Percentiles rank a stretch among this genome's conserved stretches.
These are phyloP conservation scores for Colletotrichum chrysophilum DNA, from an alignment of 2,329 filamentous ascomycete species.

Conservation along the genomic window DNA sequence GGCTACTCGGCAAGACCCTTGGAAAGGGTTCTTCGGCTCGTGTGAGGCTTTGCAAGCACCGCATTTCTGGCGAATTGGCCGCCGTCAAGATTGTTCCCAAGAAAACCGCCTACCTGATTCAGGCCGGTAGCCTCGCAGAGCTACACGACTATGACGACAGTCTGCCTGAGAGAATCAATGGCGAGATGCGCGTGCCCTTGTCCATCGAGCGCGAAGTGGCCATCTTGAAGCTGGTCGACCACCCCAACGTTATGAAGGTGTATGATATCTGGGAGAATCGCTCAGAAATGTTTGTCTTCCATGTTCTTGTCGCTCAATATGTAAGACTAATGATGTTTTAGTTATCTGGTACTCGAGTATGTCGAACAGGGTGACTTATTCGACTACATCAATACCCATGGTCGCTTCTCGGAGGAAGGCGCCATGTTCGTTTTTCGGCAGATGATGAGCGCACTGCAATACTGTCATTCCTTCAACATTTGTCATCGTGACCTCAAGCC, in stretches of 20 bases:
- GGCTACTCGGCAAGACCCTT: conserved; percentile 88
- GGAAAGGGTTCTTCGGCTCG: conserved; percentile 90
- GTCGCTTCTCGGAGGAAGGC: conserved; percentile 79
- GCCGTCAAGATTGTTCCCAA: conserved; percentile 97
- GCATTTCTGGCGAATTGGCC: conserved; percentile 77
- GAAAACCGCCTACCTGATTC: conserved; percentile 76
- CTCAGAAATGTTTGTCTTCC: conserved; percentile 80
- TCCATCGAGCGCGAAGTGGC: conserved; percentile 94
- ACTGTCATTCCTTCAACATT: conserved; percentile 93
- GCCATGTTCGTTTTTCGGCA: conserved; percentile 89
- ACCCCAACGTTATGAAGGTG: conserved; percentile 91
- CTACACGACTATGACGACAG: conserved; percentile 76
- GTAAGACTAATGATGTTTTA: conserved; percentile 40
- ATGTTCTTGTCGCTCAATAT: no score
- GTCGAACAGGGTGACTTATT: conserved; percentile 83
- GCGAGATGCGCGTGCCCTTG: conserved; percentile 77
- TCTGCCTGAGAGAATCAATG: conserved; percentile 58
- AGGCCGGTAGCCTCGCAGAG: conserved; percentile 84
- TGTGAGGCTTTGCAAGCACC: conserved; percentile 85
- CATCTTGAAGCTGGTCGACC: conserved; percentile 95
- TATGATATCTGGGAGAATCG: conserved; percentile 99
- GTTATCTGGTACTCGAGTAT: conserved; percentile 94
- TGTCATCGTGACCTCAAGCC: conserved; percentile 97
- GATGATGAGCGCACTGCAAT: conserved; percentile 88
- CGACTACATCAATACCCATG: conserved; percentile 78